Base-by-base conservation (phyloP, 164 flowering plant genomes). In the Liriodendron chinense region DNA sequence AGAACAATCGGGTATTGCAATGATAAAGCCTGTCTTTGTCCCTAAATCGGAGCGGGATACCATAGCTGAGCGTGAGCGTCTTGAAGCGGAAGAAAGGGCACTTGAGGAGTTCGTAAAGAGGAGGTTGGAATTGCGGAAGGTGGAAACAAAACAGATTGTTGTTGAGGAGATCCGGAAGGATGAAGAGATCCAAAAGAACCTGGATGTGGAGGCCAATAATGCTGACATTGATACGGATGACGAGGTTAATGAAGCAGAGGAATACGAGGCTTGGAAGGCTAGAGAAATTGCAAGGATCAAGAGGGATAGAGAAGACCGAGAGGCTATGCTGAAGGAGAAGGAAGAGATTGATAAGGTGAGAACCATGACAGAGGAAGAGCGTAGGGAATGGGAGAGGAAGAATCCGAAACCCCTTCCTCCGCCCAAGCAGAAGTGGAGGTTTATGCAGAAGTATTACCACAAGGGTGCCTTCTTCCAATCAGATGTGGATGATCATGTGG, bases 381-480 rank as follows among this genome's bases (percentile, higher is more conserved):
- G 96, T 77, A 89, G 92, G 62, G 95, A 91, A 75, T 94, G 96
- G 96, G 97, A 94, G 85, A 87, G 95, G 86, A 93, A 83, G 89
- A 92, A 92, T 79, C 96, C 95, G 0, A 94, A 89, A 74, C 83
- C 90, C 20, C 81, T 84, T 49, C n/a, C 86, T 3, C 72, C 72
- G 25, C 61, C 83, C 10, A 92, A 92, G 86, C 90, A 88, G 81
- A 94, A 94, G 77, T 91, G 97, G 98, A 89, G 85, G 85, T 94
- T 94, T 76, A 94, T 94, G 98, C 97, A 94, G 89, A 94, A 92
- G 76, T 94, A 93, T 72, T 94, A 83, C 80, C 98, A 94, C 85
- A 92, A 91, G 82, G 97, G 98, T 83, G 97, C 94, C 65, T 94
- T 92, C 97, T 94, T 89, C 80, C 98, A 92, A 73, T 9, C 81